Conservation (phyloP, 1,139 yeast genomes). For the Sugiyamaella japonica region DNA sequence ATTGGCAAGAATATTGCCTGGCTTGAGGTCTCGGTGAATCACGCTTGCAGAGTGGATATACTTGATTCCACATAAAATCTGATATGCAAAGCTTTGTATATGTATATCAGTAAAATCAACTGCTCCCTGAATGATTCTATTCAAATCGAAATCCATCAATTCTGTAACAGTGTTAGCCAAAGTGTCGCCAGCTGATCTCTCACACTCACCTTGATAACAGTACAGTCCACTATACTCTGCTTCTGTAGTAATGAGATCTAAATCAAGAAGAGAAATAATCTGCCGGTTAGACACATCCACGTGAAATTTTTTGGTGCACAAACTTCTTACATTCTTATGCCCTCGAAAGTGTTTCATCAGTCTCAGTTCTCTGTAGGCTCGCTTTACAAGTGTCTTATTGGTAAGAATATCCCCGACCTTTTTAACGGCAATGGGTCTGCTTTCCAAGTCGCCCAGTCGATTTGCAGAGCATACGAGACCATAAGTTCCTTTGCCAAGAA, state of each 20-base stretch:
- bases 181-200: no score
- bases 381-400: slow-evolving; percentile 78
- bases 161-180: slow-evolving; percentile 42
- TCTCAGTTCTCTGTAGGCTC: slow-evolving; percentile 87
- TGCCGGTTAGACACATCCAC: slow-evolving; percentile 25
- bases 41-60: slow-evolving; percentile 76
- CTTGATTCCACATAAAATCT: slow-evolving; percentile 74
- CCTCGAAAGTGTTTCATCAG: slow-evolving; percentile 88
- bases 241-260: slow-evolving; percentile 61
- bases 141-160: slow-evolving; percentile 75
- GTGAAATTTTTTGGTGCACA: background rate
- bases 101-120: slow-evolving; percentile 81
- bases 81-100: slow-evolving; percentile 72
- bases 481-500: slow-evolving; percentile 84
- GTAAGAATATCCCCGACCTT: slow-evolving; percentile 84
- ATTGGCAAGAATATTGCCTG: slow-evolving; percentile 79
- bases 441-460: slow-evolving; percentile 43
- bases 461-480: slow-evolving; percentile 83
- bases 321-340: slow-evolving; percentile 58
- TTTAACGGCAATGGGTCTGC: slow-evolving; percentile 62
- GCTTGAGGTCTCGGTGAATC: slow-evolving; percentile 82
- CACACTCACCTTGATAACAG: slow-evolving; percentile 55
- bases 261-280: slow-evolving; percentile 70
- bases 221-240: slow-evolving; percentile 79
- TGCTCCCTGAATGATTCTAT: slow-evolving; percentile 68